phyloP scores from a whole-genome alignment of 2,329 filamentous ascomycete species.

The Penicillium sclerotigenum region DNA sequence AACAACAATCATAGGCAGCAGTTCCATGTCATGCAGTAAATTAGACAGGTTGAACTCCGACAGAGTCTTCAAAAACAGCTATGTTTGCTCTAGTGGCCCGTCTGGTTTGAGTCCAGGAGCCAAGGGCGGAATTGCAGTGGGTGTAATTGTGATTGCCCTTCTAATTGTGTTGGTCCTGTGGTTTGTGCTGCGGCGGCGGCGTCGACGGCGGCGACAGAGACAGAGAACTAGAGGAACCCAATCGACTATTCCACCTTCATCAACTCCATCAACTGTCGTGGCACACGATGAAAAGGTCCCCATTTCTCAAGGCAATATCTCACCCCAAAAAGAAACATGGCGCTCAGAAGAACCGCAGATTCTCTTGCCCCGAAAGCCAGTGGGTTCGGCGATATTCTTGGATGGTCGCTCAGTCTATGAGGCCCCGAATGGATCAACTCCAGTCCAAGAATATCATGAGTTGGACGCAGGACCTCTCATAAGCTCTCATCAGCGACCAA shows the following conservation, averaged over 20 bases:
- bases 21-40: conserved; percentile 22
- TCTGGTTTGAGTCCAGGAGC: conserved; percentile 24
- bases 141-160: conserved; percentile 41
- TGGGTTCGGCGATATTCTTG: conserved; percentile 11
- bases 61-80: conserved; percentile 17
- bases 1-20: conserved; percentile 21
- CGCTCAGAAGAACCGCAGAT: neutral
- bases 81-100: conserved; percentile 17
- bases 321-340: neutral
- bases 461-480: conserved; percentile 18
- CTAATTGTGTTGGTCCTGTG: conserved; percentile 19
- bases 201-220: conserved; percentile 15
- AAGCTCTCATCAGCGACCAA: conserved; percentile 18
- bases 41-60: conserved; percentile 16
- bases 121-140: conserved; percentile 33
- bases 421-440: conserved; percentile 8
- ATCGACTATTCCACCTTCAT: neutral
- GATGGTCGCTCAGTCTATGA: conserved; percentile 21
- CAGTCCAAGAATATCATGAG: conserved; percentile 16
- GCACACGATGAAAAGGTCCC: conserved; percentile 6
- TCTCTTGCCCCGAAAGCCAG: conserved; percentile 15
- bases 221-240: neutral
- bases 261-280: neutral
- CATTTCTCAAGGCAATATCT: neutral
- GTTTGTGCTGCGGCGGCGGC: conserved; percentile 17